phyloP scores from a whole-genome alignment of 2,329 filamentous ascomycete species.

The Ophiocordyceps robertsii region DNA sequence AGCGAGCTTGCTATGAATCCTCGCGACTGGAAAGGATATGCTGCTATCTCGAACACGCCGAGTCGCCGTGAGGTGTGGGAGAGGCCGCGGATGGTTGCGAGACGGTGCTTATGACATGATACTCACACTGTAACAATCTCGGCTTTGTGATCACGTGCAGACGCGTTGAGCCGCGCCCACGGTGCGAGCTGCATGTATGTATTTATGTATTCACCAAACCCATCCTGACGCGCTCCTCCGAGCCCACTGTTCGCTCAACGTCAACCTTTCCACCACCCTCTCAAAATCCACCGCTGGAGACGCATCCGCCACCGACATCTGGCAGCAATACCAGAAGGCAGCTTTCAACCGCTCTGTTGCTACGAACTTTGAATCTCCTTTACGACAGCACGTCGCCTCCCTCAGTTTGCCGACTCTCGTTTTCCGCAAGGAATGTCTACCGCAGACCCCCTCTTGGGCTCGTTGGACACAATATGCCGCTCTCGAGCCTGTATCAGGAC shows the following conservation, averaged over 20 bases:
- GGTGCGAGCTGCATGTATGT: too few species aligned
- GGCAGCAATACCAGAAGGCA: background rate
- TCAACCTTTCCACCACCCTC: background rate
- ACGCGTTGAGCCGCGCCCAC: too few species aligned
- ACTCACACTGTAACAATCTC: too few species aligned
- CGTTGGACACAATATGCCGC: slow-evolving; percentile 36
- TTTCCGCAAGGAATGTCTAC: slow-evolving; percentile 56
- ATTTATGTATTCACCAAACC: too few species aligned
- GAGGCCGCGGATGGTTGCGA: too few species aligned
- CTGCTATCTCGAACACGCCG: too few species aligned
- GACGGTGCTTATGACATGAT: too few species aligned
- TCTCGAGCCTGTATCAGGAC: slow-evolving; percentile 48
- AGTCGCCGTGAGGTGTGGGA: too few species aligned
- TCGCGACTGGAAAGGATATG: too few species aligned
- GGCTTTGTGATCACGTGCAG: too few species aligned
- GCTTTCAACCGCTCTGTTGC: background rate
- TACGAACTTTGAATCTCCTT: slow-evolving; percentile 29
- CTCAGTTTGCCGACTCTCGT: slow-evolving; percentile 63
- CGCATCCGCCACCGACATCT: background rate
- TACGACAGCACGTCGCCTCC: slow-evolving; percentile 56
- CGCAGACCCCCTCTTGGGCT: slow-evolving; percentile 25
- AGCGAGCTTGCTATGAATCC: background rate
- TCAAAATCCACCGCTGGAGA: background rate
- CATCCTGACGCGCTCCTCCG: too few species aligned
- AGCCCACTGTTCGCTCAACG: too few species aligned